A percentile compares a stretch with the other conserved stretches of the same genome.
Conservation (phyloP, 768 basidiomycete genomes). For the Tulasnella sp. region DNA sequence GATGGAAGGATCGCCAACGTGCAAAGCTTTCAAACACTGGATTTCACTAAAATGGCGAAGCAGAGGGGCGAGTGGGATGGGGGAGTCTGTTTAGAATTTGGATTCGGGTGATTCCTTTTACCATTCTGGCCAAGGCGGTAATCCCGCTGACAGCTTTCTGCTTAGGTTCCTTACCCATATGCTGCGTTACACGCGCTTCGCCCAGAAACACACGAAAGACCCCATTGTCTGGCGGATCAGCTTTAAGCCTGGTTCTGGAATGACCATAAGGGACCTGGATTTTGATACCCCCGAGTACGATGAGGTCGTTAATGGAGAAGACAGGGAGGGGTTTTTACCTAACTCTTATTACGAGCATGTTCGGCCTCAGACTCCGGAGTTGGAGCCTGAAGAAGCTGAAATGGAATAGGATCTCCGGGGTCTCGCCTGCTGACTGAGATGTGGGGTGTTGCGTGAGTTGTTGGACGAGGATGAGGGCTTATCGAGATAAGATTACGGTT, state of each 20-base stretch:
- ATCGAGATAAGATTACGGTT: conserved; percentile 23
- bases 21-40: conserved; percentile 75
- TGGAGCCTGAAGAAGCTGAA: neutral
- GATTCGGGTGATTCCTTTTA: conserved; percentile 46
- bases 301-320: conserved; percentile 68
- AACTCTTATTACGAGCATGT: conserved; percentile 54
- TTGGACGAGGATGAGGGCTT: conserved; percentile 3
- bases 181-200: conserved; percentile 37
- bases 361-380: neutral
- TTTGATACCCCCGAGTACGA: conserved; percentile 47
- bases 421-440: conserved; percentile 1
- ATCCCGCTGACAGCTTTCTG: neutral
- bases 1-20: conserved; percentile 63
- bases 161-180: conserved; percentile 36
- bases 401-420: neutral
- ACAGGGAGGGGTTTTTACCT: conserved; percentile 79
- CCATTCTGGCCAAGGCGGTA: too few relatives aligned
- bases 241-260: conserved; percentile 63
- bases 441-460: conserved; percentile 6
- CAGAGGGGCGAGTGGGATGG: conserved; percentile 81
- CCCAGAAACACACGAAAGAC: neutral
- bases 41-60: conserved; percentile 76
- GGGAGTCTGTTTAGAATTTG: conserved; percentile 72
- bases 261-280: conserved; percentile 56
- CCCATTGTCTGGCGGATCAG: conserved; percentile 70